phyloP scores from a whole-genome alignment of 768 basidiomycete genomes.

The Pisolithus sp. region DNA sequence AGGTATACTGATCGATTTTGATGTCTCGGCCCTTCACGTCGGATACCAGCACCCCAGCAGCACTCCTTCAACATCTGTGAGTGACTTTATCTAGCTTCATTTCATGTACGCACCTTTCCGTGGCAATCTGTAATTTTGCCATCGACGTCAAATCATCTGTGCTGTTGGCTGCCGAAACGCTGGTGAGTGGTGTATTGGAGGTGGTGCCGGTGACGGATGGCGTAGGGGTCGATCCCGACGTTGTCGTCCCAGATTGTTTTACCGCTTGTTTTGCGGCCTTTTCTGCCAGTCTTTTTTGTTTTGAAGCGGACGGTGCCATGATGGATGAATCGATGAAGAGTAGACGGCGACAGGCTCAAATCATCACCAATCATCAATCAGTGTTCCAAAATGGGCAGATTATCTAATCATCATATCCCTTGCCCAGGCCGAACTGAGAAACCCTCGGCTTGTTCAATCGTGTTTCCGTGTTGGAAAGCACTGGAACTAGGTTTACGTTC shows the following conservation, averaged over 20 bases:
- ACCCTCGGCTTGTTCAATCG: no score
- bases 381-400: conserved; percentile 15
- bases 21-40: conserved; percentile 92
- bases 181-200: conserved; percentile 76
- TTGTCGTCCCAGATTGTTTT: conserved; percentile 38
- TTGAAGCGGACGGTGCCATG: conserved; percentile 77
- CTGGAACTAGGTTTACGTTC: no score
- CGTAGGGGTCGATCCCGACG: conserved; percentile 54
- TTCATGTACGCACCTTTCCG: conserved; percentile 61
- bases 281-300: conserved; percentile 92
- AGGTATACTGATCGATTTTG: conserved; percentile 92
- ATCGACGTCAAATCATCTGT: conserved; percentile 77
- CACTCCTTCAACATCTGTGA: conserved; percentile 50
- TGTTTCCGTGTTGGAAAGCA: no score
- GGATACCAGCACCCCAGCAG: conserved; percentile 87
- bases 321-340: conserved; percentile 12
- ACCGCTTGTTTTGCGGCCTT: conserved; percentile 81
- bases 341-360: conserved; percentile 3
- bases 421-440: no score
- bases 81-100: neutral
- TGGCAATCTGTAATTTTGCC: conserved; percentile 85
- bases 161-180: conserved; percentile 71
- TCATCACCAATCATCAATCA: conserved; percentile 6
- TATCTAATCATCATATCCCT: conserved; percentile 31
- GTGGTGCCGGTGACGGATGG: conserved; percentile 61